A percentile compares a stretch with the other conserved stretches of the same genome.
Evolutionary conservation across 2,329 filamentous ascomycete genomes (phyloP).

Genomic region (Reticulascus tulasneorum): DNA sequence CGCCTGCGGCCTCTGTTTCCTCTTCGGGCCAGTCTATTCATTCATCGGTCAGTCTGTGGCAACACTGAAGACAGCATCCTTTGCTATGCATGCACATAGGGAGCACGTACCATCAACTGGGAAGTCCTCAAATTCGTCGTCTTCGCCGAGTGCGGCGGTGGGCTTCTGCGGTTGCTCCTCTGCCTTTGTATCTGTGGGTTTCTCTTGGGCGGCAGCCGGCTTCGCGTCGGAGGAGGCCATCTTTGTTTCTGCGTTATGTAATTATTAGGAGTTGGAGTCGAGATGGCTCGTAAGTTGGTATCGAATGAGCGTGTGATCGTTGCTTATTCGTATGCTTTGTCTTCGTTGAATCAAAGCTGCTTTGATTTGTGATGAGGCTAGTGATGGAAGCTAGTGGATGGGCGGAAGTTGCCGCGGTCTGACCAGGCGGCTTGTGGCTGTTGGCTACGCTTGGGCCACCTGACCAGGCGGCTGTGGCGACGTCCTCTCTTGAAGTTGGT

Average conservation of each 20-base stretch:
- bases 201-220: constrained; percentile 30
- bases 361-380: constrained; percentile 3
- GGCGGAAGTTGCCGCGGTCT: constrained; percentile 11
- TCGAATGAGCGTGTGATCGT: neutral
- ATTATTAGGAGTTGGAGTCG: neutral
- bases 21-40: constrained; percentile 83
- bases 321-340: neutral
- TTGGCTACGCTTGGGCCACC: too few species aligned
- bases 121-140: constrained; percentile 99
- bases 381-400: constrained; percentile 8
- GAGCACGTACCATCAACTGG: constrained; percentile 76
- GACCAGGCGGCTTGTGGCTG: constrained; percentile 2
- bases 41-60: neutral
- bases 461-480: too few species aligned
- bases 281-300: neutral
- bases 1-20: constrained; percentile 68
- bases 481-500: too few species aligned
- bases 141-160: constrained; percentile 73
- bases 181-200: constrained; percentile 47
- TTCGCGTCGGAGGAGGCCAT: constrained; percentile 26
- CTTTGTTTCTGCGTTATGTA: constrained; percentile 2
- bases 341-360: neutral
- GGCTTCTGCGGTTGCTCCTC: constrained; percentile 50
- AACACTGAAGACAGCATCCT: neutral
- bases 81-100: neutral